These are phyloP conservation scores for Phytopythium litorale DNA, from an alignment of 352 stramenopile species.

Conservation along the genomic window DNA sequence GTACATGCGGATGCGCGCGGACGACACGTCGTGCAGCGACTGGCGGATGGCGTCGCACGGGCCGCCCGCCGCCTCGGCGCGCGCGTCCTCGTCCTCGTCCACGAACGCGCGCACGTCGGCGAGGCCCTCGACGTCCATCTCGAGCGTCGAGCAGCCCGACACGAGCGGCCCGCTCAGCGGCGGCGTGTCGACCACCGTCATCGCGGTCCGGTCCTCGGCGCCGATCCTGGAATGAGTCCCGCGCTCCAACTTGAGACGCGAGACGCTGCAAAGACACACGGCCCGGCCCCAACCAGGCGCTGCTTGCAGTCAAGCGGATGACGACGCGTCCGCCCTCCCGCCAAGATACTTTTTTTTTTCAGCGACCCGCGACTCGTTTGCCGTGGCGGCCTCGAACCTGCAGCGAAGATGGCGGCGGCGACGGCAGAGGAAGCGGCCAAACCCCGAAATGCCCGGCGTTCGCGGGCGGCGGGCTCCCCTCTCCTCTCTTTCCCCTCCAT, in stretches of 20 bases:
- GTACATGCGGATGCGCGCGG: conserved; percentile 38
- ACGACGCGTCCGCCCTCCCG: neutral
- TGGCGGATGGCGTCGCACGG: conserved; percentile 9
- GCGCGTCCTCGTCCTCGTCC: neutral
- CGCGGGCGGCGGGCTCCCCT: neutral
- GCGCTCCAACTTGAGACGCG: neutral
- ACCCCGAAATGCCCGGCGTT: neutral
- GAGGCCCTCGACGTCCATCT: conserved; percentile 29
- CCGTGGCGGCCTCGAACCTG: neutral
- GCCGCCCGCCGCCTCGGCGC: neutral
- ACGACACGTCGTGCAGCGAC: conserved; percentile 34
- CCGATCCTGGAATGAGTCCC: neutral
- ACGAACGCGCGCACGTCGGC: neutral
- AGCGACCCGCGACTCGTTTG: no score
- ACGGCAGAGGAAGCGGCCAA: neutral
- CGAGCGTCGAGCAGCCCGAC: conserved; percentile 23
- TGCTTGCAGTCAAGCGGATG: neutral
- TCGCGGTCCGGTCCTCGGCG: neutral
- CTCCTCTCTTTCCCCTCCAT: neutral
- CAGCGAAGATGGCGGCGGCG: no score
- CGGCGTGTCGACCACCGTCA: neutral
- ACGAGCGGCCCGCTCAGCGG: conserved; percentile 21
- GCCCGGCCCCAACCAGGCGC: no score
- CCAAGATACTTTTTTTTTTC: neutral
- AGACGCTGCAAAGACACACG: neutral